A percentile compares a stretch with the other conserved stretches of the same genome.
Evolutionary conservation across 345 rosid species (phyloP).

Genomic region (Erodium maritimum): DNA sequence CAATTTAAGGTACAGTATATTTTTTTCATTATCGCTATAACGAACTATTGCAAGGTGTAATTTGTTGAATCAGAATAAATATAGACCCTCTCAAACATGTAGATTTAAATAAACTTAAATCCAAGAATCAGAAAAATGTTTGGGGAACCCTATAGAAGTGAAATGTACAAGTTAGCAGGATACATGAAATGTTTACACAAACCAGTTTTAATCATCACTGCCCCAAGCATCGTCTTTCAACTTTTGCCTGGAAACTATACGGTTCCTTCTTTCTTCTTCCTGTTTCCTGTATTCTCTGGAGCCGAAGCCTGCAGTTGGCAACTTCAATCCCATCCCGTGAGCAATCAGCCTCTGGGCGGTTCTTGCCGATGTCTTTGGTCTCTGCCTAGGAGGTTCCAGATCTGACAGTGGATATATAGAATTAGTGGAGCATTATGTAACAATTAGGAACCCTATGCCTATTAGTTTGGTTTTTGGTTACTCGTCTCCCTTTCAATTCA

Average conservation of each 20-base stretch:
- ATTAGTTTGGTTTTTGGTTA: too few relatives aligned
- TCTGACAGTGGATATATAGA: conserved; percentile 28
- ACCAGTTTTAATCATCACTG: conserved; percentile 19
- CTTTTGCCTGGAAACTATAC: conserved; percentile 66
- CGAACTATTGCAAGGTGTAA: too few relatives aligned
- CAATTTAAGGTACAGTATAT: too few relatives aligned
- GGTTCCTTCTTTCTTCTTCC: conserved; percentile 77
- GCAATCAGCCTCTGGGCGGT: conserved; percentile 92
- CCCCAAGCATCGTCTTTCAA: conserved; percentile 92
- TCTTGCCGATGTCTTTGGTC: conserved; percentile 84
- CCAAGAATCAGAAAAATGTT: too few relatives aligned
- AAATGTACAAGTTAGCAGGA: neutral
- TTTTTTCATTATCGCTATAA: too few relatives aligned
- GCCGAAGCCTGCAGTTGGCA: conserved; percentile 46
- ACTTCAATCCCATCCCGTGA: conserved; percentile 78
- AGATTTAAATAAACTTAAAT: too few relatives aligned
- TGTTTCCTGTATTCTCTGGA: conserved; percentile 55
- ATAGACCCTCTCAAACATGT: too few relatives aligned
- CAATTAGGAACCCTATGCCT: too few relatives aligned
- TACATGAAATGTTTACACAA: neutral
- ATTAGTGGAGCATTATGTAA: neutral
- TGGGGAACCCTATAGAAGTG: neutral
- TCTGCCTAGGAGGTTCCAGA: conserved; percentile 74
- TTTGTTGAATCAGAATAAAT: too few relatives aligned
- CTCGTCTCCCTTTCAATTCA: too few relatives aligned